These are phyloP conservation scores for Russula sp. DNA, from an alignment of 768 basidiomycete species.

Conservation along the genomic window DNA sequence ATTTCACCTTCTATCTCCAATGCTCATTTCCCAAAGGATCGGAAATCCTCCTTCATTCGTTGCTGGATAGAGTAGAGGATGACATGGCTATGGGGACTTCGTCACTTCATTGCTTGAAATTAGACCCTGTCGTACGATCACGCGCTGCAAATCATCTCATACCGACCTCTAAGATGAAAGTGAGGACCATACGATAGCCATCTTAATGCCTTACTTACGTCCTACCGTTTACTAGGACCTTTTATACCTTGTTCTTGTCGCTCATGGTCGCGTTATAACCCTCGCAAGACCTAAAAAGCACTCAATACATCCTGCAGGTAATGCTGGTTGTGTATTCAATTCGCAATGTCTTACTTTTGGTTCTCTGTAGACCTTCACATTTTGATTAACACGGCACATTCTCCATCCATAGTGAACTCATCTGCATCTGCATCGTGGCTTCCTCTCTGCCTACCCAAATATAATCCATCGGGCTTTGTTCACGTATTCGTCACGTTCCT, in stretches of 20 bases:
- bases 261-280: conserved; percentile 70
- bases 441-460: conserved; percentile 93
- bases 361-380: conserved; percentile 71
- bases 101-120: conserved; percentile 69
- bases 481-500: conserved; percentile 84
- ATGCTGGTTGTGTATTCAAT: conserved; percentile 15
- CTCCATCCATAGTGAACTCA: conserved; percentile 70
- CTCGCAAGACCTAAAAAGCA: conserved; percentile 87
- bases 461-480: conserved; percentile 81
- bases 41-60: conserved; percentile 67
- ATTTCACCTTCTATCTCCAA: neutral
- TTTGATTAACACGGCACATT: conserved; percentile 82
- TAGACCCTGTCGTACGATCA: conserved; percentile 62
- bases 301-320: conserved; percentile 90
- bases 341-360: neutral
- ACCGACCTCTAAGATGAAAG: conserved; percentile 75
- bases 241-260: conserved; percentile 84
- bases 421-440: conserved; percentile 86
- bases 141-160: conserved; percentile 76
- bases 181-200: conserved; percentile 25
- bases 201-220: neutral
- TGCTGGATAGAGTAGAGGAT: conserved; percentile 62
- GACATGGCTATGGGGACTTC: conserved; percentile 81
- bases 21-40: conserved; percentile 47
- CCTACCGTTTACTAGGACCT: conserved; percentile 52